phyloP scores from a whole-genome alignment of 2,329 filamentous ascomycete species.

The Volutella citrinella region DNA sequence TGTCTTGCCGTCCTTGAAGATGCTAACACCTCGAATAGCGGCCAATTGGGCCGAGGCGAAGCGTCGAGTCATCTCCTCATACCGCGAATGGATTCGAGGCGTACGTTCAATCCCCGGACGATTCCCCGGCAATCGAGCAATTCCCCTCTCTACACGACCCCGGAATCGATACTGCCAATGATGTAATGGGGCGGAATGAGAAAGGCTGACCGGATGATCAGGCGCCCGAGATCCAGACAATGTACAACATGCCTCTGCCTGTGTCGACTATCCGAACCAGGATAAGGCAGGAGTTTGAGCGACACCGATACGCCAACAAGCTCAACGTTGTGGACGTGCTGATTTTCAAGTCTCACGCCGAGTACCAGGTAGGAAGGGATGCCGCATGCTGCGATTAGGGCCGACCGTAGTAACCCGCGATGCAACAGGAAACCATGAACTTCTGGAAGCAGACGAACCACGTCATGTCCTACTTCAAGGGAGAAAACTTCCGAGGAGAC shows the following conservation, averaged over 20 bases:
- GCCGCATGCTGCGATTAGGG: too few relatives aligned
- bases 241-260: constrained; percentile 92
- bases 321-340: constrained; percentile 84
- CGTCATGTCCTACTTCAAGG: constrained; percentile 94
- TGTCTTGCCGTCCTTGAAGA: constrained; percentile 3
- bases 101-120: too few relatives aligned
- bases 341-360: constrained; percentile 84
- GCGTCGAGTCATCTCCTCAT: constrained; percentile 80
- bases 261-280: constrained; percentile 86
- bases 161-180: too few relatives aligned
- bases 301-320: constrained; percentile 90
- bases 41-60: constrained; percentile 87
- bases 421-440: constrained; percentile 88
- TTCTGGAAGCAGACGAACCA: constrained; percentile 98
- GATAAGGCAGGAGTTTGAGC: constrained; percentile 95
- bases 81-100: constrained; percentile 93
- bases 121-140: too few relatives aligned
- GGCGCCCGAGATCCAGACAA: constrained; percentile 94
- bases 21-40: constrained; percentile 56
- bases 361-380: constrained; percentile 75
- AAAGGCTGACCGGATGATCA: constrained; percentile 39
- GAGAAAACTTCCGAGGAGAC: constrained; percentile 74
- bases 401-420: too few relatives aligned
- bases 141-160: too few relatives aligned
- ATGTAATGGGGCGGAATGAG: too few relatives aligned